A percentile compares a stretch with the other conserved stretches of the same genome.
Conservation (phyloP, 179 eudicot genomes). For the Beta macrorhiza region DNA sequence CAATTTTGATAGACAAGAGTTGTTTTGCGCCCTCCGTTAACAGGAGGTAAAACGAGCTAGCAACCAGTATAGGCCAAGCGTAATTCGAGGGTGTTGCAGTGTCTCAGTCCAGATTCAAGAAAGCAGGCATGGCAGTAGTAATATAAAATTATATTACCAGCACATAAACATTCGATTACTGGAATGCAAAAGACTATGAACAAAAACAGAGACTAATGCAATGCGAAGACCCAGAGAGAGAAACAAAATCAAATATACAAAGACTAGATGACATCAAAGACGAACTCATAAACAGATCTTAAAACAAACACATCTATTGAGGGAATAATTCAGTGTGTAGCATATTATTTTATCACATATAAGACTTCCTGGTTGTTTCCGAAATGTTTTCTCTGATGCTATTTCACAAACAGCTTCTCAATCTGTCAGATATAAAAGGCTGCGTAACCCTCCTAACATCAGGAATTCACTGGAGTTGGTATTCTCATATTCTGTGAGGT, state of each 20-base stretch:
- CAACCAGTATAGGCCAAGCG: background rate
- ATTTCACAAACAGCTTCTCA: no score
- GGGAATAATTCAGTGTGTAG: constrained; percentile 4
- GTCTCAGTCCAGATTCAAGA: background rate
- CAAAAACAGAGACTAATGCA: background rate
- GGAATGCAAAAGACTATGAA: background rate
- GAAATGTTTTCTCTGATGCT: no score
- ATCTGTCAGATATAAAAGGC: no score
- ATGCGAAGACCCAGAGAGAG: no score
- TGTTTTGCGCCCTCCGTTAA: no score
- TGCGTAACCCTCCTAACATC: no score
- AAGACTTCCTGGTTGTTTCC: no score
- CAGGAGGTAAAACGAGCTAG: background rate
- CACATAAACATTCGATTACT: background rate
- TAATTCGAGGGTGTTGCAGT: background rate
- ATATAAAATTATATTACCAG: background rate
- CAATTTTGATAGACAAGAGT: background rate
- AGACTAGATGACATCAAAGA: background rate
- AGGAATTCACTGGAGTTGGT: background rate
- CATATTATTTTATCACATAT: background rate
- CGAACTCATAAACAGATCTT: background rate
- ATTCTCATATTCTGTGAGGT: background rate
- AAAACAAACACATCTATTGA: background rate
- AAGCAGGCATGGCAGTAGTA: background rate
- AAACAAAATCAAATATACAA: background rate